phyloP scores from a whole-genome alignment of 1,284 basidiomycete species.

The Leccinum subfulvum region DNA sequence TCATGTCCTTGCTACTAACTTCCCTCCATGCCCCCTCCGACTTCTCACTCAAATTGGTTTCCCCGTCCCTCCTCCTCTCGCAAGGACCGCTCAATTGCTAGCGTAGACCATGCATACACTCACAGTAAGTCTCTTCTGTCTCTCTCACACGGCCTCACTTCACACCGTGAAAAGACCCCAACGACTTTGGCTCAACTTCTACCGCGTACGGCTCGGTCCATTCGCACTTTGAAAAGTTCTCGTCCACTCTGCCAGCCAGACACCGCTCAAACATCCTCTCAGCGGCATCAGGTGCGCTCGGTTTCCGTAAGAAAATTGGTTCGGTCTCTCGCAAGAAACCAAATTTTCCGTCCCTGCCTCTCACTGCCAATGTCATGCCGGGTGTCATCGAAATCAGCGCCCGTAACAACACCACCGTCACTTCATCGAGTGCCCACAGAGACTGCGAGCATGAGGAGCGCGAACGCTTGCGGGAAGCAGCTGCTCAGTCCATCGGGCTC shows the following conservation, averaged over 20 bases:
- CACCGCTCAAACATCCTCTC: constrained; percentile 50
- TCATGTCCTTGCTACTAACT: not conserved
- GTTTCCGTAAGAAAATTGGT: constrained; percentile 46
- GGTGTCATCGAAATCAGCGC: constrained; percentile 73
- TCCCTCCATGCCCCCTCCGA: constrained; percentile 13
- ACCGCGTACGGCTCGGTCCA: constrained; percentile 10
- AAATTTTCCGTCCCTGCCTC: constrained; percentile 29
- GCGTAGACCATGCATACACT: not conserved
- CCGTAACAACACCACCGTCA: constrained; percentile 34
- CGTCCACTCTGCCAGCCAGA: constrained; percentile 19
- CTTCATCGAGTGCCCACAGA: constrained; percentile 21
- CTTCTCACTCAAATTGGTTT: constrained; percentile 18
- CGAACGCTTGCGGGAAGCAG: constrained; percentile 66
- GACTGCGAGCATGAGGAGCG: constrained; percentile 70
- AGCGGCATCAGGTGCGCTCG: constrained; percentile 55
- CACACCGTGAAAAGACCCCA: constrained; percentile 14
- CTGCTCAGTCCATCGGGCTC: constrained; percentile 72
- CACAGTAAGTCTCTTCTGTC: not conserved
- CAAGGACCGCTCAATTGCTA: constrained; percentile 17
- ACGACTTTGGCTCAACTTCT: constrained; percentile 17
- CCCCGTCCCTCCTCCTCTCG: constrained; percentile 16
- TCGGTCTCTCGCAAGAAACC: constrained; percentile 43
- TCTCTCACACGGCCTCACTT: not conserved
- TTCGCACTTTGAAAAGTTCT: constrained; percentile 5
- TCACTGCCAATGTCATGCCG: constrained; percentile 46